These are phyloP conservation scores for Carex myosuroides DNA, from an alignment of 176 grass and related monocot species.

Conservation along the genomic window DNA sequence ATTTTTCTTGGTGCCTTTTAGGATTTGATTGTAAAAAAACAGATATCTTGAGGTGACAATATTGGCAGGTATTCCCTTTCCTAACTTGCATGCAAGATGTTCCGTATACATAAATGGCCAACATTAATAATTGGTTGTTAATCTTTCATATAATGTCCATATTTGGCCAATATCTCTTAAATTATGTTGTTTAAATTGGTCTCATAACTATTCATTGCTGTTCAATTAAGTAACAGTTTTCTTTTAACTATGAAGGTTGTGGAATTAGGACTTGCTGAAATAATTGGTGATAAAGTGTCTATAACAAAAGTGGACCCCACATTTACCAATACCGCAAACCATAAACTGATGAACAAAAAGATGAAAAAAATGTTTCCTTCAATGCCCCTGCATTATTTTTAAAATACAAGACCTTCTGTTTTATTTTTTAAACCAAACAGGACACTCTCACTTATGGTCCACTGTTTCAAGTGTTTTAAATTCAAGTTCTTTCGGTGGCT, in stretches of 20 bases:
- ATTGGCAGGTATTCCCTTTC: not conserved
- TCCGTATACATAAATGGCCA: not conserved
- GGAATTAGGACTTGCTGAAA: not conserved
- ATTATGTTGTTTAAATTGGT: not conserved
- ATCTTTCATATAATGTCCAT: not conserved
- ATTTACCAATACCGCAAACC: not conserved
- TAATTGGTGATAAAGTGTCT: not conserved
- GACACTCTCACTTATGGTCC: not conserved
- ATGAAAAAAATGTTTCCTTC: not conserved
- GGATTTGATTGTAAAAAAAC: not conserved
- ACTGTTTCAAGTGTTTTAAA: not conserved
- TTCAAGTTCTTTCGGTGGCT: not conserved
- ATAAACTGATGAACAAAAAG: not conserved
- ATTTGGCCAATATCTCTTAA: not conserved
- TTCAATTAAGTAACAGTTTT: not conserved
- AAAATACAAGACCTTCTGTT: not conserved
- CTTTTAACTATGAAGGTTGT: not conserved
- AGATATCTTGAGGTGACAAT: not conserved
- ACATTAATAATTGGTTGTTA: not conserved
- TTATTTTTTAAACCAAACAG: not conserved
- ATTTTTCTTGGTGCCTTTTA: not conserved
- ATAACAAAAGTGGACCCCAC: not conserved
- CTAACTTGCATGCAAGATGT: not conserved
- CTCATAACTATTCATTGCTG: not conserved
- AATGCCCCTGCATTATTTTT: not conserved